Percentiles rank a stretch among this genome's conserved stretches.
phyloP scores from a whole-genome alignment of 2,329 filamentous ascomycete species.

The Cercospora zeina region DNA sequence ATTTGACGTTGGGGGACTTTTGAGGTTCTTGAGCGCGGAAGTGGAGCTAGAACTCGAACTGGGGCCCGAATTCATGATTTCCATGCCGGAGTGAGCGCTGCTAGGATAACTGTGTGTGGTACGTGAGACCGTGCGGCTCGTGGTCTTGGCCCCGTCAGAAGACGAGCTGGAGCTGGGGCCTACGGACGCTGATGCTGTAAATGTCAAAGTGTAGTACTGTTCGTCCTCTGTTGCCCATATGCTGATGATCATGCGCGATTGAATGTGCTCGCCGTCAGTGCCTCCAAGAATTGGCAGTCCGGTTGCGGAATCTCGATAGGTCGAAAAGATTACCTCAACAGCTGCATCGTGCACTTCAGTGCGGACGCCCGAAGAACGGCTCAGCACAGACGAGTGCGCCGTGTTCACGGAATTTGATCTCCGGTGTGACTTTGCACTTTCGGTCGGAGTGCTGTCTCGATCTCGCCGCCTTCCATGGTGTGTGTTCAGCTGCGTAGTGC shows the following conservation, averaged over 20 bases:
- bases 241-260: slow-evolving; percentile 74
- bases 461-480: slow-evolving; percentile 27
- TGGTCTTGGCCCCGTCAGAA: slow-evolving; percentile 35
- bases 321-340: slow-evolving; percentile 67
- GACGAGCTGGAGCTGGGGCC: slow-evolving; percentile 22
- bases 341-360: slow-evolving; percentile 59
- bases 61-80: slow-evolving; percentile 38
- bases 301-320: slow-evolving; percentile 44
- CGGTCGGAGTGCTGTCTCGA: slow-evolving; percentile 30
- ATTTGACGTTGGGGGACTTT: slow-evolving; percentile 35
- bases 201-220: slow-evolving; percentile 72
- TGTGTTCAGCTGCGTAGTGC: slow-evolving; percentile 35
- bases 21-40: neutral
- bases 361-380: slow-evolving; percentile 35
- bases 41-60: slow-evolving; percentile 31
- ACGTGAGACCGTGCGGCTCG: slow-evolving; percentile 46
- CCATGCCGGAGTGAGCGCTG: slow-evolving; percentile 42
- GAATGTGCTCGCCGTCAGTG: slow-evolving; percentile 44
- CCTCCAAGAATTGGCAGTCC: slow-evolving; percentile 44
- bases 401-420: slow-evolving; percentile 29
- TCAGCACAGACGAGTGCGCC: slow-evolving; percentile 14
- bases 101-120: slow-evolving; percentile 43
- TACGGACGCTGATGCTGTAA: slow-evolving; percentile 57
- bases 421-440: slow-evolving; percentile 19
- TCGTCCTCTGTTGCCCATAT: slow-evolving; percentile 70